Conservation (phyloP, 73 alveolate species). For the Tetrahymena borealis region DNA sequence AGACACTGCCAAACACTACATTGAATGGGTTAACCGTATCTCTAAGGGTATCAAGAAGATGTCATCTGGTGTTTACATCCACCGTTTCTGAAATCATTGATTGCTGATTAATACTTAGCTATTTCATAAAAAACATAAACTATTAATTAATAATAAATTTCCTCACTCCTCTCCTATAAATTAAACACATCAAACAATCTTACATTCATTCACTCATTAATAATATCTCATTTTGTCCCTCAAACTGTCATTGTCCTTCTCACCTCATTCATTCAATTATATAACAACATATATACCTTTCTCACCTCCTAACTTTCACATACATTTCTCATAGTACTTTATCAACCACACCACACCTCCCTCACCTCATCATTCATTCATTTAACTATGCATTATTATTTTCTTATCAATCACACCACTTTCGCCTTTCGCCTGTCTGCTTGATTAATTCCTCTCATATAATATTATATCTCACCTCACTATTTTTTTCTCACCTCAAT, state of each 20-base stretch:
- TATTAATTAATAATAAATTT: not conserved
- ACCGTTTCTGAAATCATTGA: not conserved
- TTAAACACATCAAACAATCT: not conserved
- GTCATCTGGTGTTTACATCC: not conserved
- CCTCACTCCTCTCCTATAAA: not conserved
- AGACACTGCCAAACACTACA: not conserved
- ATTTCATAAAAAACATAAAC: not conserved
- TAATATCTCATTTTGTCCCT: not conserved
- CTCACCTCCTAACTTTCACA: no score
- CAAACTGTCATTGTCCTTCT: not conserved
- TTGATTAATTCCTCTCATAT: not conserved
- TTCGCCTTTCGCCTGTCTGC: not conserved
- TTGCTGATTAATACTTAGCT: not conserved
- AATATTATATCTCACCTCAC: not conserved
- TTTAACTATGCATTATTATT: not conserved
- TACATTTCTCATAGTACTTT: not conserved
- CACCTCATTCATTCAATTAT: not conserved
- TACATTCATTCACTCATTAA: not conserved
- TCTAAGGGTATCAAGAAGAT: not conserved
- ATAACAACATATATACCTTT: not conserved
- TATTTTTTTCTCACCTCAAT: constrained; percentile 1
- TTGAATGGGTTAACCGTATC: not conserved
- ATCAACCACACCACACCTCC: not conserved
- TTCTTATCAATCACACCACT: not conserved
- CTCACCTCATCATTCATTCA: not conserved